Evolutionary conservation across 176 grass and related monocot species (phyloP).

Genomic region (Juncus effusus): DNA sequence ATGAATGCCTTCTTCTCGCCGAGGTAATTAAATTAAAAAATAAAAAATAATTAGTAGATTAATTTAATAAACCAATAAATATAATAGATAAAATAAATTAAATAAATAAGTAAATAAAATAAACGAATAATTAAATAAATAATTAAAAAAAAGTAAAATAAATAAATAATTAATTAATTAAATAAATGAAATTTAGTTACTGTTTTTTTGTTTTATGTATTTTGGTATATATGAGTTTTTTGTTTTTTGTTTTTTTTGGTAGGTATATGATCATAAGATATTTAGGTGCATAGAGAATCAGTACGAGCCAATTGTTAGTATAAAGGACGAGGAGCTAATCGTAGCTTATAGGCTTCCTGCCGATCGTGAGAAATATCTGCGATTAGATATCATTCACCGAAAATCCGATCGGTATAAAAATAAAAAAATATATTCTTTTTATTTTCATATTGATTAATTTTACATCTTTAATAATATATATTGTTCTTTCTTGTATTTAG

Average conservation of each 20-base stretch:
- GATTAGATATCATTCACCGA: slow-evolving; percentile 69
- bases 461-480: not conserved
- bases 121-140: not conserved
- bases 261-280: slow-evolving; percentile 82
- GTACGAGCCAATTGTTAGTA: slow-evolving; percentile 38
- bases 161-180: no score
- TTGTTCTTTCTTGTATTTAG: slow-evolving; percentile 29
- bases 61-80: not conserved
- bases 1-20: slow-evolving; percentile 68
- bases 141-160: no score
- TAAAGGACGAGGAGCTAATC: slow-evolving; percentile 91
- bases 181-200: no score
- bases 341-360: slow-evolving; percentile 81
- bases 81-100: not conserved
- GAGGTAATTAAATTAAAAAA: slow-evolving; percentile 48
- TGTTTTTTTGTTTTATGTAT: no score
- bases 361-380: slow-evolving; percentile 60
- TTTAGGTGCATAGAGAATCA: slow-evolving; percentile 56
- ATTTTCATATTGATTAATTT: not conserved
- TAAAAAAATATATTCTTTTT: not conserved
- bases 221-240: not conserved
- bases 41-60: no score
- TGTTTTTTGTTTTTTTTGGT: slow-evolving; percentile 17
- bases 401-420: slow-evolving; percentile 57
- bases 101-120: not conserved